These are phyloP conservation scores for Botrytis deweyae DNA, from an alignment of 2,329 filamentous ascomycete genomes.

Conservation along the genomic window DNA sequence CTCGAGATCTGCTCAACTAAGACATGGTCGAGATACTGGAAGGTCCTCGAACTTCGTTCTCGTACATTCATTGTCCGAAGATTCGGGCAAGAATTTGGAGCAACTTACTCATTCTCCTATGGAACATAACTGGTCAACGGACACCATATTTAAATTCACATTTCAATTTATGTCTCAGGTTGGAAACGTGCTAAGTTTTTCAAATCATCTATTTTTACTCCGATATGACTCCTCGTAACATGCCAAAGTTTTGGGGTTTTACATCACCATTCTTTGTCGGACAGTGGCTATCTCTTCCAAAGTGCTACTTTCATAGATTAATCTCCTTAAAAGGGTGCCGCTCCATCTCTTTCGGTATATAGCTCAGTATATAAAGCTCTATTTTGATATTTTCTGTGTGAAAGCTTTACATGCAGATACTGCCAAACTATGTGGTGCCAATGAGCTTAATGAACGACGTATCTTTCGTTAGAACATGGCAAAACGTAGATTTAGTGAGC, in stretches of 20 bases:
- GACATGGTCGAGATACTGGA: neutral
- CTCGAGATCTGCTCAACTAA: neutral
- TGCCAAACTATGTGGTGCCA: no score
- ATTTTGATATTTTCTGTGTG: neutral
- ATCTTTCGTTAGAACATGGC: no score
- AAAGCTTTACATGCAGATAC: no score
- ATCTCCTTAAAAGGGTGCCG: neutral
- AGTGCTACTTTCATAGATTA: fast-evolving
- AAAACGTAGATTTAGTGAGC: no score
- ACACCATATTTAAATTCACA: neutral
- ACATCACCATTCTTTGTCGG: neutral
- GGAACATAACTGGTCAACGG: neutral
- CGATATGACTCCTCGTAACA: neutral
- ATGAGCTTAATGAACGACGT: no score
- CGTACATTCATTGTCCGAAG: neutral
- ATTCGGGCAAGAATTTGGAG: neutral
- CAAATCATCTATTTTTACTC: neutral
- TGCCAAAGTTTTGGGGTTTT: neutral
- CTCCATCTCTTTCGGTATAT: no score
- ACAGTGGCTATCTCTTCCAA: neutral
- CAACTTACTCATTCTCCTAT: neutral
- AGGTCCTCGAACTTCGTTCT: neutral
- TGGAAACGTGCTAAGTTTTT: neutral
- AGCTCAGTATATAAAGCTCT: no score
- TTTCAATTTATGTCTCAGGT: neutral